These are phyloP conservation scores for Ganoderma leucocontextum DNA, from an alignment of 1,284 basidiomycete genomes.

Conservation along the genomic window DNA sequence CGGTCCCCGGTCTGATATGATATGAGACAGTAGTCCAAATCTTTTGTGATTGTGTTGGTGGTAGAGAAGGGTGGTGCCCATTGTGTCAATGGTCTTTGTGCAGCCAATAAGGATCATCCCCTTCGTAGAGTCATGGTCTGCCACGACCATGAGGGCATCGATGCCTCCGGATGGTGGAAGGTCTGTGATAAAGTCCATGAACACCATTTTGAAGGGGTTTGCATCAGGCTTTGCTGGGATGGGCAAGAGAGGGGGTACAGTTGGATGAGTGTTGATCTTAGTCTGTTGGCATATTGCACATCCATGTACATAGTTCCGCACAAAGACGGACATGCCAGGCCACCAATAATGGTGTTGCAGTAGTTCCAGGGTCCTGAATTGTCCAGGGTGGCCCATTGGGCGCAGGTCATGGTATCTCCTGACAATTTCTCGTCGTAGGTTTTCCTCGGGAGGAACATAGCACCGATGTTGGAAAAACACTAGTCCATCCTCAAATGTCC, in stretches of 20 bases:
- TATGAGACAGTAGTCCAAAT: conserved; percentile 6
- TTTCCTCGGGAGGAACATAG: conserved; percentile 37
- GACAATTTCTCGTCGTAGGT: conserved; percentile 38
- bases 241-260: conserved; percentile 8
- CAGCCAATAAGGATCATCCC: conserved; percentile 44
- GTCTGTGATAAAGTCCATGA: conserved; percentile 47
- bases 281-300: conserved; percentile 40
- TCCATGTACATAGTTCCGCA: conserved; percentile 36
- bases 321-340: conserved; percentile 39
- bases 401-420: conserved; percentile 39
- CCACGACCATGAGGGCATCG: conserved; percentile 47
- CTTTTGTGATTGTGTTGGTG: conserved; percentile 20
- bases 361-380: conserved; percentile 40
- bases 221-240: conserved; percentile 1
- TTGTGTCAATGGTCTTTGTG: conserved; percentile 24
- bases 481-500: too few relatives aligned
- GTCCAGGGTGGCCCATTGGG: conserved; percentile 47
- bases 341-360: conserved; percentile 44
- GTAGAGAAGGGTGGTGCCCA: conserved; percentile 16
- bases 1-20: conserved; percentile 46
- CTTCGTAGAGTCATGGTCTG: conserved; percentile 41
- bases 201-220: conserved; percentile 31
- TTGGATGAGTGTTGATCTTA: conserved; percentile 39
- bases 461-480: neutral
- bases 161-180: conserved; percentile 45